Evolutionary conservation across 169 alveolate genomes (phyloP).

Genomic region (Cryptosporidium ubiquitum): DNA sequence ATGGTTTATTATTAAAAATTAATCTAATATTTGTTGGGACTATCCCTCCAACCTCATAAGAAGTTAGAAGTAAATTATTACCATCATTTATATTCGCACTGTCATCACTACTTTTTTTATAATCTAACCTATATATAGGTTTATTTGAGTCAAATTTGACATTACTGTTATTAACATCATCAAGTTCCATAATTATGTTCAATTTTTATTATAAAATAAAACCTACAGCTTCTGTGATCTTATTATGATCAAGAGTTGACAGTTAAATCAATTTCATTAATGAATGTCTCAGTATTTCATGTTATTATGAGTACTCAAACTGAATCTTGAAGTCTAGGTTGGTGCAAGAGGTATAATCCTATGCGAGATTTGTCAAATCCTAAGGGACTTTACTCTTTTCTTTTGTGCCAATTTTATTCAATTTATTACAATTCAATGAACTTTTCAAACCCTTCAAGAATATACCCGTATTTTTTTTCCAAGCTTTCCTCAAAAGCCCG

Average conservation of each 20-base stretch:
- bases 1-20: conserved; percentile 8
- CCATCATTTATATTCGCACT: background rate
- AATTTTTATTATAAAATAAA: background rate
- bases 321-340: background rate
- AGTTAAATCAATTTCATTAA: conserved; percentile 4
- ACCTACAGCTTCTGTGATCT: conserved; percentile 10
- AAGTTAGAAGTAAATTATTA: background rate
- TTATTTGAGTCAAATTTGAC: conserved; percentile 17
- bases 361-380: background rate
- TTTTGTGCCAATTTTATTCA: background rate
- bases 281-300: conserved; percentile 16
- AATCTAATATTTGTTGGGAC: conserved; percentile 25
- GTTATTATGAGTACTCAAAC: background rate
- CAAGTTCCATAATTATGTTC: conserved; percentile 19
- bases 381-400: background rate
- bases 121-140: conserved; percentile 13
- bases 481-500: conserved; percentile 16
- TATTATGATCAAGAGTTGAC: conserved; percentile 34
- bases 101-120: conserved; percentile 5
- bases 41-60: conserved; percentile 8
- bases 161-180: conserved; percentile 15
- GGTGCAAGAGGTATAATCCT: conserved; percentile 7
- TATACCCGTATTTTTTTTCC: background rate
- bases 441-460: background rate
- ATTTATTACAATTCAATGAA: background rate